Evolutionary conservation across 2,329 filamentous ascomycete species (phyloP), one percentile per base, ranked within the genome.

Genomic region (Metarhizium brunneum): DNA sequence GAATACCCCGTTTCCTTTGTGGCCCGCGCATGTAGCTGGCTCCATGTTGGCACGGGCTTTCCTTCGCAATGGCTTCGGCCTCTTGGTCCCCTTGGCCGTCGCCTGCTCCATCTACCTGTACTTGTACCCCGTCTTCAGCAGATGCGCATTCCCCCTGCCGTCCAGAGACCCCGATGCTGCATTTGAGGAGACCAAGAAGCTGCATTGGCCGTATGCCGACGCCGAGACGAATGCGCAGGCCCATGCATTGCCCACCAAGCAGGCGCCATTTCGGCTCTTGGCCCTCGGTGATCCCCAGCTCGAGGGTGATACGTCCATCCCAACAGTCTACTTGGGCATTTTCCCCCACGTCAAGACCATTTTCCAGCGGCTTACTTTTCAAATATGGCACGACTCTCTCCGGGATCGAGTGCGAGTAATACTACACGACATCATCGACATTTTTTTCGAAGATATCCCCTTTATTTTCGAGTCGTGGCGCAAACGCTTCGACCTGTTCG

Each of bases 221-320:
- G 55, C 60, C 29, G 47, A 62, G 4, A 6, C 32, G 11, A 3
- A 6, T 20, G 6, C 60, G 6, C 57, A 63, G 2, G 40, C 63
- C 29, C 59, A 62, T n/a, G 53, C 57, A n/a, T 52, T 59, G 45
- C 64, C 60, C 30, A 63, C 61, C 18, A 66, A 64, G 52, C 63
- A 63, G 63, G 89, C 90, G 3, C 90, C 91, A 0, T 96, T 97
- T 66, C 83, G 92, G 56, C 82, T 97, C 3, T 85, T 97, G 14
- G 85, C 91, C 1, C 82, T 97, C 25, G 92, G 88, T 58, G 92
- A 97, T 69, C 92, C 92, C 5, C 92, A 97, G 69, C 82, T 97
- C 54, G 92, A 97, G 73, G 92, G 92, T 63, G 90, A 96, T 67
- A 90, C 87, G 2, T 91, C 89, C 6, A 85, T 96, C 30, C 87